Evolutionary conservation across 2,329 filamentous ascomycete species (phyloP).

Genomic region (Curvularia eragrostidis): DNA sequence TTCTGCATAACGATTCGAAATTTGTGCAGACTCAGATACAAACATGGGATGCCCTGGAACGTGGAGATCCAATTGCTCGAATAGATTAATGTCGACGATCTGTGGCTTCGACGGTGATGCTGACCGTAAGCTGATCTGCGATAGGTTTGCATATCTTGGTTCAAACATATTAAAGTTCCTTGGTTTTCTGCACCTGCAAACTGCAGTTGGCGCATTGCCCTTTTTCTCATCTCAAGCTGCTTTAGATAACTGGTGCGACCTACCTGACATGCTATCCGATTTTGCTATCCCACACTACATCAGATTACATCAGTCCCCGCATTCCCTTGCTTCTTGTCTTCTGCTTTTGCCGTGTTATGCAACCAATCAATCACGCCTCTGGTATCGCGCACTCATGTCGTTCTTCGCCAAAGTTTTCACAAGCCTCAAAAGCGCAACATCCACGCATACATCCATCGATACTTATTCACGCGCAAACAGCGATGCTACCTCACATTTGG

Average conservation of each 20-base stretch:
- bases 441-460: neutral
- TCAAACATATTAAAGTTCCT: constrained; percentile 2
- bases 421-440: neutral
- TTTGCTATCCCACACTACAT: neutral
- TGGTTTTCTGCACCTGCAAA: neutral
- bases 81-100: neutral
- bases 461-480: neutral
- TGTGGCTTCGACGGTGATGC: neutral
- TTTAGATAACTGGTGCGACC: neutral
- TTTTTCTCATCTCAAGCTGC: neutral
- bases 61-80: constrained; percentile 2
- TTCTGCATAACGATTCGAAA: neutral
- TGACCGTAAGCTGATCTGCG: neutral
- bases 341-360: neutral
- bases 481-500: neutral
- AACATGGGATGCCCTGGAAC: constrained; percentile 16
- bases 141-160: constrained; percentile 1
- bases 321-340: neutral
- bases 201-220: neutral
- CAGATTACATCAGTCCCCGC: no score
- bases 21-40: neutral
- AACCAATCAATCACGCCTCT: neutral
- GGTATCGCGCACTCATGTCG: neutral
- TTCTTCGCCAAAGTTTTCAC: neutral
- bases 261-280: neutral